Evolutionary conservation across 805 yeast genomes (phyloP).

Genomic region (Hanseniaspora lachancei): DNA sequence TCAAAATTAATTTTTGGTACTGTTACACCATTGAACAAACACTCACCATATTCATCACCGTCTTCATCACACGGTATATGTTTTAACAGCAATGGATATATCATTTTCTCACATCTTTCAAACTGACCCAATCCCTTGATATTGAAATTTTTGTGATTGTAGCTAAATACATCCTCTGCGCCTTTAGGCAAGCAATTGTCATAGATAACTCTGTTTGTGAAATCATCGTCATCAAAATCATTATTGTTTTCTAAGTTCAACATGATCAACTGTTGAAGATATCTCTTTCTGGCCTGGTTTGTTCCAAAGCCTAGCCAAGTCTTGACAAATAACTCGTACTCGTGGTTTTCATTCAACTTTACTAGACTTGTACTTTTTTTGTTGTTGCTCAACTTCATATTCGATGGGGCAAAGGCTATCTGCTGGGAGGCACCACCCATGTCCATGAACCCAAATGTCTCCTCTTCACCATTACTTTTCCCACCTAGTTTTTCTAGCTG

Average conservation of each 20-base stretch:
- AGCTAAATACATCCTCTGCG: slow-evolving; percentile 35
- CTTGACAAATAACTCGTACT: slow-evolving; percentile 64
- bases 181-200: slow-evolving; percentile 80
- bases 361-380: slow-evolving; percentile 60
- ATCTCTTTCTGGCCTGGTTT: slow-evolving; percentile 74
- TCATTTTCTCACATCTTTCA: slow-evolving; percentile 53
- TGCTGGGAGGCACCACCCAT: slow-evolving; percentile 99
- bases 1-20: slow-evolving; percentile 77
- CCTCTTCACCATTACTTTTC: slow-evolving; percentile 11
- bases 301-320: slow-evolving; percentile 99
- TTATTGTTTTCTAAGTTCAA: slow-evolving; percentile 38
- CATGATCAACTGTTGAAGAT: slow-evolving; percentile 43
- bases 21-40: slow-evolving; percentile 89
- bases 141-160: slow-evolving; percentile 33
- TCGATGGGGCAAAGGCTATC: slow-evolving; percentile 75
- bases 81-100: slow-evolving; percentile 66
- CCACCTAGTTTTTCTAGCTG: slow-evolving; percentile 49
- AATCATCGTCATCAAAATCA: slow-evolving; percentile 35
- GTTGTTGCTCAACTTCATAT: slow-evolving; percentile 49
- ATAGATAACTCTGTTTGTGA: slow-evolving; percentile 27
- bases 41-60: slow-evolving; percentile 35
- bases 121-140: slow-evolving; percentile 70
- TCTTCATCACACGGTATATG: slow-evolving; percentile 71
- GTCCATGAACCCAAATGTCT: slow-evolving; percentile 88
- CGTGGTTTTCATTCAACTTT: slow-evolving; percentile 48